Evolutionary conservation across 345 rosid species (phyloP).

Genomic region (Lagerstroemia speciosa): DNA sequence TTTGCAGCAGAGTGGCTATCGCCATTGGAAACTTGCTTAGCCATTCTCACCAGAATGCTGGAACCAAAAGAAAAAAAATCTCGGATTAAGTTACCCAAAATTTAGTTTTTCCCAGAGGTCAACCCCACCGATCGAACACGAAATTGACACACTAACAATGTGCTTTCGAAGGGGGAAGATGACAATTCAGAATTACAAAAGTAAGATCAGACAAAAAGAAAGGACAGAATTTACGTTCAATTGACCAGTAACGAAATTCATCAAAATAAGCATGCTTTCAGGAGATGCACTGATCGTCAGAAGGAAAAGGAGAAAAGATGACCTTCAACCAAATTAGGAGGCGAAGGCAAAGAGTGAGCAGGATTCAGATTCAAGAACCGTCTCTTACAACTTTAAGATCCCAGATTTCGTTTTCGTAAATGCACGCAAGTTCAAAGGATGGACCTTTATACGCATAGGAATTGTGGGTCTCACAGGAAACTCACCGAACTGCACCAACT

Average conservation of each 20-base stretch:
- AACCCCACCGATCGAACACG: not conserved
- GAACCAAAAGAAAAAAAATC: not conserved
- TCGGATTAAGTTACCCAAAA: not conserved
- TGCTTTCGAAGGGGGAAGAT: not conserved
- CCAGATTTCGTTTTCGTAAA: not conserved
- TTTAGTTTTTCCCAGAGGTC: not conserved
- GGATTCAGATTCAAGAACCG: not conserved
- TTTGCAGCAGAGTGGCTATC: slow-evolving; percentile 32
- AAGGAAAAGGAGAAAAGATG: not conserved
- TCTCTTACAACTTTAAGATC: not conserved
- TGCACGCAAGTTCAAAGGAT: not conserved
- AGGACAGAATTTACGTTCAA: no score
- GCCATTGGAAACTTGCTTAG: slow-evolving; percentile 38
- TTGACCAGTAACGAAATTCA: not conserved
- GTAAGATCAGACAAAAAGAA: not conserved
- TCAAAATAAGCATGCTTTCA: not conserved
- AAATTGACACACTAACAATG: not conserved
- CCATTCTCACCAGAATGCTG: slow-evolving; percentile 22
- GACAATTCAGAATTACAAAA: not conserved
- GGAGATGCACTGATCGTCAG: not conserved
- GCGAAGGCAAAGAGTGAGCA: not conserved
- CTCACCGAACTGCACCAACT: not conserved
- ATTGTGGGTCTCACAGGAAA: not conserved
- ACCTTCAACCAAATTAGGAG: not conserved
- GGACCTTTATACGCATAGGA: not conserved